phyloP scores from a whole-genome alignment of 2,329 filamentous ascomycete genomes.

The Trichoderma sp. region DNA sequence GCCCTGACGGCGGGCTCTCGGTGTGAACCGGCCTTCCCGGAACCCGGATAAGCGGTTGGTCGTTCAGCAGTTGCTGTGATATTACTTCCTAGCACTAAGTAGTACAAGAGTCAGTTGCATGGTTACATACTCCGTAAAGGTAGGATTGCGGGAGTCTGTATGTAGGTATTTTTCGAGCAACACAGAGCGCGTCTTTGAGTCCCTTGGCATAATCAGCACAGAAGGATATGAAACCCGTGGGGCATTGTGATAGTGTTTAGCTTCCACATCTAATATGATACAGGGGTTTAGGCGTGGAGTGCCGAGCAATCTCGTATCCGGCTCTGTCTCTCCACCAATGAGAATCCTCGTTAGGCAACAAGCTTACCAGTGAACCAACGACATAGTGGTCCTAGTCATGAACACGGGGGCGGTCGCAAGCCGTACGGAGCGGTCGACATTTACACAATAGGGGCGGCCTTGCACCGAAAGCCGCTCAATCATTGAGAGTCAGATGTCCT shows the following conservation, averaged over 20 bases:
- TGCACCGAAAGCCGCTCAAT: neutral
- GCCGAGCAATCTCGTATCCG: conserved; percentile 5
- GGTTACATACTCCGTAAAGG: neutral
- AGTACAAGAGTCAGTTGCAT: neutral
- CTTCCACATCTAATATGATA: conserved; percentile 3
- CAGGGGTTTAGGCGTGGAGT: conserved; percentile 4
- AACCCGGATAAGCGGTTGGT: neutral
- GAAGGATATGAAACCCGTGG: neutral
- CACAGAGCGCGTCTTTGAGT: neutral
- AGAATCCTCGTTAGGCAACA: neutral
- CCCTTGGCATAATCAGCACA: neutral
- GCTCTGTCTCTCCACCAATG: conserved; percentile 4
- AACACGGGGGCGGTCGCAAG: neutral
- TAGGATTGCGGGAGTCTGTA: neutral
- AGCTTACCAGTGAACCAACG: neutral
- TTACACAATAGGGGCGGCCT: neutral
- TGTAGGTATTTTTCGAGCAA: neutral
- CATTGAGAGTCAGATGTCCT: neutral
- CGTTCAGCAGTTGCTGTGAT: neutral
- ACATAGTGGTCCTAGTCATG: neutral
- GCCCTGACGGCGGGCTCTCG: neutral
- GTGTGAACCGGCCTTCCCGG: neutral
- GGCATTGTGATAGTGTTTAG: neutral
- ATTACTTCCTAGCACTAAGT: neutral
- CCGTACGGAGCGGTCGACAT: neutral